Evolutionary conservation across 2,329 filamentous ascomycete species (phyloP).

Genomic region (Exophiala aquamarina): DNA sequence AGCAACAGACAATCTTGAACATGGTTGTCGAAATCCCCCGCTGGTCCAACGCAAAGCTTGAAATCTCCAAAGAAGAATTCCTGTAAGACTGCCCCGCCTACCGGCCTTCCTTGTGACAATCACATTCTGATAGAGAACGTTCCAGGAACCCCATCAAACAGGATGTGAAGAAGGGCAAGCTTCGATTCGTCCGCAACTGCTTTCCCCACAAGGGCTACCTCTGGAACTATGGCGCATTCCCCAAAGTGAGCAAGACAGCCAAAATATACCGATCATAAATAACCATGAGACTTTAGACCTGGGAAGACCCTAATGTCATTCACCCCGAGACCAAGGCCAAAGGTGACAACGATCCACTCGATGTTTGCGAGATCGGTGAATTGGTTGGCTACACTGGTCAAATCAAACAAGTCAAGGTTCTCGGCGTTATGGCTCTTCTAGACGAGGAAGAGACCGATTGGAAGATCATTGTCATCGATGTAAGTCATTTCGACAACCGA

Average conservation of each 20-base stretch:
- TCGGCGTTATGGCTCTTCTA: constrained; percentile 98
- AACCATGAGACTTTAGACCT: constrained; percentile 63
- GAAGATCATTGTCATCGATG: constrained; percentile 99
- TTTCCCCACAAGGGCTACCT: constrained; percentile 99
- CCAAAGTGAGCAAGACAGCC: constrained; percentile 67
- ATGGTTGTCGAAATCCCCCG: constrained; percentile 99
- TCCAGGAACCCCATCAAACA: constrained; percentile 90
- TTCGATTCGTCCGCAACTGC: constrained; percentile 99
- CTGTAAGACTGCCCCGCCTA: constrained; percentile 45
- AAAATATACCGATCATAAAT: not conserved
- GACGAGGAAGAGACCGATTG: constrained; percentile 99
- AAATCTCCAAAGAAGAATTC: constrained; percentile 99
- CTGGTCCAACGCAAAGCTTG: constrained; percentile 99
- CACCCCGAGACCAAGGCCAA: constrained; percentile 99
- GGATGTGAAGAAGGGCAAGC: constrained; percentile 99
- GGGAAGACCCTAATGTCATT: constrained; percentile 94
- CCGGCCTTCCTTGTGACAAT: not conserved
- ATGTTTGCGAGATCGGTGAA: constrained; percentile 99
- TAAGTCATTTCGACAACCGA: constrained; percentile 39
- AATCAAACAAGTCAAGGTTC: constrained; percentile 99
- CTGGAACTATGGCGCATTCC: constrained; percentile 99
- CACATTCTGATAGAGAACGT: constrained; percentile 2
- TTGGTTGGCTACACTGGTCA: constrained; percentile 93
- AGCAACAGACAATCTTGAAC: constrained; percentile 94
- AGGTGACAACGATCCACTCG: constrained; percentile 98